Base-by-base conservation (phyloP, 1,284 basidiomycete species). In the Austropuccinia psidii region DNA sequence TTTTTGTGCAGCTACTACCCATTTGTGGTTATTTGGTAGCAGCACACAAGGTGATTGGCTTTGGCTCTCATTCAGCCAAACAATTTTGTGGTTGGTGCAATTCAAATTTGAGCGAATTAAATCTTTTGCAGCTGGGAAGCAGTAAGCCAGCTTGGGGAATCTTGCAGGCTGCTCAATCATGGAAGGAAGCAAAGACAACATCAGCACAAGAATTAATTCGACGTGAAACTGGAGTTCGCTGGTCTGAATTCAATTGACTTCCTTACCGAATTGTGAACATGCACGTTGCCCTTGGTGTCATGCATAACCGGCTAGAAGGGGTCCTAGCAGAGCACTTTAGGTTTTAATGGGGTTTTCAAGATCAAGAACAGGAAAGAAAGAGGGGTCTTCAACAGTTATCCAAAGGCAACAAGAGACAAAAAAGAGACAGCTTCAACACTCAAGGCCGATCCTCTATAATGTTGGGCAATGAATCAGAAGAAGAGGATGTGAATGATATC, bases 241-340 rank as follows among this genome's bases (percentile, higher is more conserved):
- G 65, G 65, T 68, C 65, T 27, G 37, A 68, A 29, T 29, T 68
- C 19, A 68, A 68, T 31, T 39, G 52, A 37, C 65, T 68, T 11
- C 17, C 19, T 24, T 68, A 68, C 24, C 17, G 65, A 15, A 39
- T 55, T 57, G 49, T 33, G 43, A 27, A 41, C 8, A 17, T 29
- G 9, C 50, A 68, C 31, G 29, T 55, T 55, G 33, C 50, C 17
- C 65, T 68, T 24, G 65, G 65, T 17, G 17, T 55, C 17, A 68
- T 68, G 65, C 65, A 68, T 19, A 68, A 68, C 33, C 55, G 65
- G 65, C 37, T 68, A 6, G 50, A 68, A 55, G 65, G 65, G 39
- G 37, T 68, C 1, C 50, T 68, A n/a, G 27, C 54, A 4, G 35
- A 55, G 6, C 49, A 68, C 37, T 55, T 68, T 37, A 29, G 50